Percentiles rank a stretch among this genome's conserved stretches.
Evolutionary conservation across 2,329 filamentous ascomycete genomes (phyloP).

Genomic region (Lachnellula subtilissima): DNA sequence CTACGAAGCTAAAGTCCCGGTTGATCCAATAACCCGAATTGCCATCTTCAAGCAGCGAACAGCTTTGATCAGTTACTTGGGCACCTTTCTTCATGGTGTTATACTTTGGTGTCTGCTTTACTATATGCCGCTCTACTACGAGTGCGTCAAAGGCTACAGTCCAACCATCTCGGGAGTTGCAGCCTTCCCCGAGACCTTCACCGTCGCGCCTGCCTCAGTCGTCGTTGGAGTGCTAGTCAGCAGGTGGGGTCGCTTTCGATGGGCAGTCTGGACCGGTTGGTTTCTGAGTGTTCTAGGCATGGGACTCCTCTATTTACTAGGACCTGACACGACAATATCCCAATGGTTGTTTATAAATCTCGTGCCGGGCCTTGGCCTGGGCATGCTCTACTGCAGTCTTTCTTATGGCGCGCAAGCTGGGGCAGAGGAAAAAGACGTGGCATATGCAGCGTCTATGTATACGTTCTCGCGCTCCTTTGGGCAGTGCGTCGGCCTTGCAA

Average conservation of each 20-base stretch:
- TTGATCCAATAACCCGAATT: conserved; percentile 30
- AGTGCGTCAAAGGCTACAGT: conserved; percentile 45
- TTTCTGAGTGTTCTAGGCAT: conserved; percentile 49
- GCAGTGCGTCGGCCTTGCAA: conserved; percentile 57
- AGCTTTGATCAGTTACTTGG: conserved; percentile 42
- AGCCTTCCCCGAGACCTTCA: conserved; percentile 54
- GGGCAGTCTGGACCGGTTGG: conserved; percentile 54
- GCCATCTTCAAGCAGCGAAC: conserved; percentile 40
- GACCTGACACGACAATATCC: conserved; percentile 5
- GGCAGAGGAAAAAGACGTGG: conserved; percentile 26
- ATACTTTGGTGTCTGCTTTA: conserved; percentile 47
- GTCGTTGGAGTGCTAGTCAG: conserved; percentile 42
- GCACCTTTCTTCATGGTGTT: conserved; percentile 51
- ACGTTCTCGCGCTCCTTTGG: conserved; percentile 60
- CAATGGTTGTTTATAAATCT: conserved; percentile 12
- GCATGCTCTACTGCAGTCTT: conserved; percentile 46
- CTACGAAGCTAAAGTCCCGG: conserved; percentile 39
- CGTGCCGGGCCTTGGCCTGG: conserved; percentile 9
- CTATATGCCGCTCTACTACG: conserved; percentile 44
- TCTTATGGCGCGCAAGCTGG: conserved; percentile 35
- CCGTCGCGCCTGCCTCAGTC: conserved; percentile 55
- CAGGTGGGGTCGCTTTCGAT: conserved; percentile 40
- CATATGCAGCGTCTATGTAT: conserved; percentile 52
- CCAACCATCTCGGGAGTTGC: conserved; percentile 50
- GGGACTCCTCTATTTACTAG: conserved; percentile 36